phyloP scores from a whole-genome alignment of 371 early-diverging fungal genomes.

The Mortierella sp. region DNA sequence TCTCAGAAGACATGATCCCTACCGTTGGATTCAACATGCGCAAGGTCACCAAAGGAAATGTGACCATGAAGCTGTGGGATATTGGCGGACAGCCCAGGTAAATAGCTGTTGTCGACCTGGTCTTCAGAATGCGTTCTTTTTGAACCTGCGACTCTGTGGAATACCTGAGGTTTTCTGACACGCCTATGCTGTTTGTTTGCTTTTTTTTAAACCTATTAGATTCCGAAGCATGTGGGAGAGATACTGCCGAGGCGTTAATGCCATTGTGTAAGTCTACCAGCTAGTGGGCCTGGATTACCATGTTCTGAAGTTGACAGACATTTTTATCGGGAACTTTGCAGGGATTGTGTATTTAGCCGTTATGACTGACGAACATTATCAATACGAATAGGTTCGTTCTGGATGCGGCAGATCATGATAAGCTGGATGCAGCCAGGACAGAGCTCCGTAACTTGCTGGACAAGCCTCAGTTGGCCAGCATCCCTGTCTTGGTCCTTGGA shows the following conservation, averaged over 20 bases:
- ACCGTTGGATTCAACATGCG: conserved; percentile 99
- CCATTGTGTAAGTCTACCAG: conserved; percentile 88
- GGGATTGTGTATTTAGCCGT: not conserved
- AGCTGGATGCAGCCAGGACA: conserved; percentile 91
- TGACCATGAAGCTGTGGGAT: conserved; percentile 99
- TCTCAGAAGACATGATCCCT: conserved; percentile 97
- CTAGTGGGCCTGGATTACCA: not conserved
- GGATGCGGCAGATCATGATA: conserved; percentile 95
- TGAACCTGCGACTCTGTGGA: conserved; percentile 42
- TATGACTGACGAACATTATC: not conserved
- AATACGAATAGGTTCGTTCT: conserved; percentile 84
- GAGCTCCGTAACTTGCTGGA: conserved; percentile 94
- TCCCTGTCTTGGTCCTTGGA: conserved; percentile 98
- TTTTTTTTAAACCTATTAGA: conserved; percentile 48
- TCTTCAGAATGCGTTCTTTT: not conserved
- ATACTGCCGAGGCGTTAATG: conserved; percentile 96
- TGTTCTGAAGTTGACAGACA: not conserved
- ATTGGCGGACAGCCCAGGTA: conserved; percentile 97
- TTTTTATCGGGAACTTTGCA: not conserved
- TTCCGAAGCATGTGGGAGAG: conserved; percentile 96
- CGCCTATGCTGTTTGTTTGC: not conserved
- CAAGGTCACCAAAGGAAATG: conserved; percentile 92
- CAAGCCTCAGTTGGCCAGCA: conserved; percentile 91
- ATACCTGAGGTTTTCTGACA: not conserved
- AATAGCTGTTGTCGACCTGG: not conserved